Conservation (phyloP, 805 yeast species). For the Kazachstania bromeliacearum region DNA sequence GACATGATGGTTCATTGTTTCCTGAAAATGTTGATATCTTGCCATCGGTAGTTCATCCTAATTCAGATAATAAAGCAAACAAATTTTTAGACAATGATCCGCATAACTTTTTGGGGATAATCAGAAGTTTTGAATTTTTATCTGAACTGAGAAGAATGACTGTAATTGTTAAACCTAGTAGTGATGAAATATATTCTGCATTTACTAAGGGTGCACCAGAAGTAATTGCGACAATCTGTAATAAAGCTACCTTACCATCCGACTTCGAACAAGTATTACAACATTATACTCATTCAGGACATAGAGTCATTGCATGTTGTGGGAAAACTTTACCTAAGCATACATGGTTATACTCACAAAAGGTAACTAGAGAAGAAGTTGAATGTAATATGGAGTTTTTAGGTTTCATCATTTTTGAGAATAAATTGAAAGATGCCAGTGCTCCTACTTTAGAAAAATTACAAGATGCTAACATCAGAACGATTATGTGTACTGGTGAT, state of each 20-base stretch:
- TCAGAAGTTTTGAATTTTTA: conserved; percentile 67
- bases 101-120: conserved; percentile 35
- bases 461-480: conserved; percentile 61
- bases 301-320: conserved; percentile 92
- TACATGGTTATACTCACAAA: conserved; percentile 43
- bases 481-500: conserved; percentile 97
- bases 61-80: conserved; percentile 20
- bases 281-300: conserved; percentile 86
- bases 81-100: conserved; percentile 30
- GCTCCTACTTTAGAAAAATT: conserved; percentile 49
- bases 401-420: conserved; percentile 90
- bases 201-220: conserved; percentile 97
- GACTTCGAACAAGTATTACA: conserved; percentile 67
- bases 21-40: conserved; percentile 37
- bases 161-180: conserved; percentile 50
- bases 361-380: conserved; percentile 48
- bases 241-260: conserved; percentile 57
- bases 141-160: conserved; percentile 86
- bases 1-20: conserved; percentile 31
- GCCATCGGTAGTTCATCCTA: conserved; percentile 45
- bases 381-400: conserved; percentile 64
- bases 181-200: conserved; percentile 36
- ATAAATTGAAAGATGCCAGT: conserved; percentile 70
- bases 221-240: conserved; percentile 72
- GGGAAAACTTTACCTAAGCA: conserved; percentile 40